Evolutionary conservation across 129 eudicot species (phyloP).

Genomic region (Saposhnikovia divaricata): DNA sequence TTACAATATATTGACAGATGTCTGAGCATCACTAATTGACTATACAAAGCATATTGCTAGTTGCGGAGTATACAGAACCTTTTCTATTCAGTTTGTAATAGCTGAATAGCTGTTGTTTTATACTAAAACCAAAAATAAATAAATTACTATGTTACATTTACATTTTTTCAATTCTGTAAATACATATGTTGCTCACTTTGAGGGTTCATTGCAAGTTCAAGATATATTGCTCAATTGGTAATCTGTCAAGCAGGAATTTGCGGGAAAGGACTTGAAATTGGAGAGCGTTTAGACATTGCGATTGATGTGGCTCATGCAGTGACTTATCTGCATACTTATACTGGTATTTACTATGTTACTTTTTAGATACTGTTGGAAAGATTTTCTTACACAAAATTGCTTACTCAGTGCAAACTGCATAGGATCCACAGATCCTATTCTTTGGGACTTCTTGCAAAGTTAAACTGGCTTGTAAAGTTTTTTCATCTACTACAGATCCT

Average conservation of each 20-base stretch:
- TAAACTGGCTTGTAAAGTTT: constrained; percentile 4
- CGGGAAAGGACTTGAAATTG: constrained; percentile 60
- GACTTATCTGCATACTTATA: constrained; percentile 69
- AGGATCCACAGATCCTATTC: neutral
- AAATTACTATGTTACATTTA: neutral
- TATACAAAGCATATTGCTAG: neutral
- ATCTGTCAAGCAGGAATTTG: constrained; percentile 35
- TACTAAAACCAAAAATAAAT: neutral
- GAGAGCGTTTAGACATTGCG: constrained; percentile 65
- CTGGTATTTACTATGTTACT: constrained; percentile 34
- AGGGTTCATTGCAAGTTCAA: neutral
- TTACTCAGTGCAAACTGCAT: neutral
- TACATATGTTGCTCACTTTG: neutral
- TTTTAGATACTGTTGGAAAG: neutral
- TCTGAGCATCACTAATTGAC: neutral
- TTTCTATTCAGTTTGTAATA: neutral
- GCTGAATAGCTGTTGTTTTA: neutral
- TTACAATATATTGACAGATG: neutral
- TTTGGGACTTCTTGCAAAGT: neutral
- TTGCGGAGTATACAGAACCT: neutral
- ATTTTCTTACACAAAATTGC: neutral
- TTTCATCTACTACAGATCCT: constrained; percentile 34
- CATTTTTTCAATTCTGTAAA: neutral
- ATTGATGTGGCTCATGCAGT: constrained; percentile 85
- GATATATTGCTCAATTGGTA: neutral